Conservation (phyloP, 2,329 filamentous ascomycete species). For the Leptographium procerum region DNA sequence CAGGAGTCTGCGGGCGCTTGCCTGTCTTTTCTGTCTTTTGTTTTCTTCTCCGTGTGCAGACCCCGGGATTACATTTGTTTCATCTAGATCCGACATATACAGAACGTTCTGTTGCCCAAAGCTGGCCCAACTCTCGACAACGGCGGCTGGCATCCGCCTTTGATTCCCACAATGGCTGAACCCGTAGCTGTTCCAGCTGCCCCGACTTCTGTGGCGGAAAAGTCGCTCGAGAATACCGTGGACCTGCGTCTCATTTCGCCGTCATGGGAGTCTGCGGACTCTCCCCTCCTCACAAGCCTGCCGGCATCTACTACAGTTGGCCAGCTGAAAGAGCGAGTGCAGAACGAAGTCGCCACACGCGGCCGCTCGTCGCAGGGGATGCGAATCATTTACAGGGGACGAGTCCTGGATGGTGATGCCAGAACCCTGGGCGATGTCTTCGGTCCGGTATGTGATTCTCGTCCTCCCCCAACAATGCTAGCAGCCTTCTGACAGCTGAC, state of each 20-base stretch:
- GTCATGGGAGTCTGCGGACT: slow-evolving; percentile 5
- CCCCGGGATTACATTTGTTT: background rate
- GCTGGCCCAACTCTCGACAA: background rate
- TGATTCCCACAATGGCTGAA: slow-evolving; percentile 2
- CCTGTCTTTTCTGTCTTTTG: background rate
- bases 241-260: slow-evolving; percentile 9
- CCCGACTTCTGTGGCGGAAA: background rate
- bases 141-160: background rate
- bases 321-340: slow-evolving; percentile 6
- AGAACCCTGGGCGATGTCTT: slow-evolving; percentile 9
- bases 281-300: slow-evolving; percentile 5
- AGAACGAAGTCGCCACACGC: slow-evolving; percentile 1
- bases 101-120: background rate
- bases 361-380: slow-evolving; percentile 4
- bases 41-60: background rate
- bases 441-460: slow-evolving; percentile 6
- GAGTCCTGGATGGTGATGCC: slow-evolving; percentile 6
- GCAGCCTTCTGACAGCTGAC: background rate
- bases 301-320: slow-evolving; percentile 5
- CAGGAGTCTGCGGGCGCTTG: background rate
- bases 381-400: slow-evolving; percentile 12
- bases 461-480: background rate
- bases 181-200: background rate
- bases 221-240: background rate
- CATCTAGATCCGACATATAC: background rate